Percentiles rank a stretch among this genome's conserved stretches.
Evolutionary conservation across 495 filamentous ascomycete genomes (phyloP).

Genomic region (Rostrohypoxylon terebratum): DNA sequence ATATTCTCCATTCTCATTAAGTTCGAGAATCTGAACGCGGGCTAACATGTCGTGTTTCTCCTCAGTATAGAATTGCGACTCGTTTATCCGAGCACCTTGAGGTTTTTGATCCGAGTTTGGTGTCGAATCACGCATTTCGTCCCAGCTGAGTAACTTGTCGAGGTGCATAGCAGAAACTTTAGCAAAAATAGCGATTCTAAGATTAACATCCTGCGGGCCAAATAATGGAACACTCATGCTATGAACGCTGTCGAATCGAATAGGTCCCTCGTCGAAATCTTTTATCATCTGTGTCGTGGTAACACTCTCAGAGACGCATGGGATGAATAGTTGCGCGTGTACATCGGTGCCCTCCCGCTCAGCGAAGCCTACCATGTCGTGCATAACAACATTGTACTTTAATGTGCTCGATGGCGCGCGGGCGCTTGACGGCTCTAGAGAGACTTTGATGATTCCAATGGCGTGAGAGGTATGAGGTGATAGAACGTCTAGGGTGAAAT

Average conservation of each 20-base stretch:
- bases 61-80: conserved; percentile 91
- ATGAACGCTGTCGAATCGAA: conserved; percentile 97
- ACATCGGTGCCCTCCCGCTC: conserved; percentile 96
- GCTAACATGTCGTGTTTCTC: conserved; percentile 95
- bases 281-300: conserved; percentile 95
- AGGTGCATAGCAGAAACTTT: conserved; percentile 93
- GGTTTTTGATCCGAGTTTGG: conserved; percentile 65
- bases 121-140: conserved; percentile 89
- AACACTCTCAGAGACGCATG: conserved; percentile 90
- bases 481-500: conserved; percentile 88
- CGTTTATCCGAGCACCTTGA: conserved; percentile 80
- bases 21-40: conserved; percentile 85
- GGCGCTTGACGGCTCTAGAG: conserved; percentile 92
- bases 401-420: conserved; percentile 91
- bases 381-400: conserved; percentile 99
- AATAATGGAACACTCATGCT: conserved; percentile 97
- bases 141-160: conserved; percentile 98
- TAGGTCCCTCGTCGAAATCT: conserved; percentile 93
- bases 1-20: conserved; percentile 91
- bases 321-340: conserved; percentile 95
- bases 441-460: conserved; percentile 88
- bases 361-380: conserved; percentile 94
- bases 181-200: conserved; percentile 95
- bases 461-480: conserved; percentile 93
- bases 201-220: conserved; percentile 75